Base-by-base conservation (phyloP, 208 protist genomes). In the Strigomonas galati region DNA sequence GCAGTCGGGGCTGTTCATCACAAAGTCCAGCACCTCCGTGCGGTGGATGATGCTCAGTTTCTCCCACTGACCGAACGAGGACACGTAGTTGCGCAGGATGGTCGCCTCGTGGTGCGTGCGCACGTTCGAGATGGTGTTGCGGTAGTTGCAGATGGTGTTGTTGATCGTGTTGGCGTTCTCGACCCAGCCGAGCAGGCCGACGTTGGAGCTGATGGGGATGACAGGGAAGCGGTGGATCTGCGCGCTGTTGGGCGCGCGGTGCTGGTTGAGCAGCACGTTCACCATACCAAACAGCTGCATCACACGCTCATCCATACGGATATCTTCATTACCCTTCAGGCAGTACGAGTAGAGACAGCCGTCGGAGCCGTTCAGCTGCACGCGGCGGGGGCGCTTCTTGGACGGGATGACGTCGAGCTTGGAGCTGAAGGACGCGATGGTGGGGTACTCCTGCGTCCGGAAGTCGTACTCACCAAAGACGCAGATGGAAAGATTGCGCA, bases 271-370 rank as follows among this genome's bases (percentile, higher is more conserved):
- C 6, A 99, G 89, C n/a, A 97, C 98, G 87, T 99, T 99, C 17
- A 99, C 98, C 60, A 99, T 94, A 15, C 97, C 98, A 74, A 99
- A 99, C 31, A 99, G 87, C 89, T 99, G 98, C 99, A 99, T 99
- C 27, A 99, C 99, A 24, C 99, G 92, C 87, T 99, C 99, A 78
- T 99, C 99, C 96, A 99, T 98, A 30, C 98, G 88, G 52, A 98
- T 92, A 76, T 98, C 97, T 79, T 99, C 98, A 73, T 98, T 97
- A 24, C 98, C 98, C 76, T 99, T 99, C 7, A 99, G 84, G 51
- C 99, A 93, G 88, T 98, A 99, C 21, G 83, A 78, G 85, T 99
- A 99, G 24, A 95, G 81, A 3, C 82, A 79, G 28, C 98, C 98
- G 77, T 99, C 97, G 7, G 83, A 97, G 21, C 98, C 98, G 66